Base-by-base conservation (phyloP, 352 stramenopile genomes). In the Phytophthora fragariae region DNA sequence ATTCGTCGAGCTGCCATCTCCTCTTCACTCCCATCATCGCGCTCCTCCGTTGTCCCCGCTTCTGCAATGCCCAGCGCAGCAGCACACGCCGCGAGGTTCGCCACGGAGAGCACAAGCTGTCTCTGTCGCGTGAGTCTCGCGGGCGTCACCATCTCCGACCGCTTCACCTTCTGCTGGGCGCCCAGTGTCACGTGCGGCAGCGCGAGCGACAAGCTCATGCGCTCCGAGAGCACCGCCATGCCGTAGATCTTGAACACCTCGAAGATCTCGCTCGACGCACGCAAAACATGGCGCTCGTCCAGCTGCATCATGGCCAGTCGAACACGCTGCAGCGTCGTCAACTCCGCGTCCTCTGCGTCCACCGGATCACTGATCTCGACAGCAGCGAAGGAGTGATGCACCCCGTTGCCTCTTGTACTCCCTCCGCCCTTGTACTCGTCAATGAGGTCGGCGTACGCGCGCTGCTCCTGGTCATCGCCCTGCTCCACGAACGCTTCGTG, bases 231-330 rank as follows among this genome's bases (percentile, higher is more conserved):
- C 41, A 93, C 83, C 2, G 86, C 78, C 86, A 94, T 93, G 49
- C 88, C 88, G 68, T 95, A 94, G 57, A 91, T 76, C 69, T 93
- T 93, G 65, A 95, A 95, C 21, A 95, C 81, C 21, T 95, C 81
- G 67, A 94, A 95, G 31, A 91, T 81, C 61, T 93, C 88, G 1
- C 70, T 70, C 10, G 88, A 95, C 4, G 73, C 74, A 9, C 77
- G 77, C 19, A 93, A 55, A 5, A 95, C 67, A 57, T 95, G 86
- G 0, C 74, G 59, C 1, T 72, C 57, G 29, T 72, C 62, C 27
- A 87, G 31, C 49, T 82, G 59, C 44, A 49, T 4, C 81, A 89
- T 85, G 6, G 77, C 81, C 54, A 63, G 1, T 17, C 64, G n/a
- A 0, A 80, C 57, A 7, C 19, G 55, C 12, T 75, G 24, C 6